These are phyloP conservation scores for Juncus inflexus DNA, from an alignment of 176 grass and related monocot species.

Conservation along the genomic window DNA sequence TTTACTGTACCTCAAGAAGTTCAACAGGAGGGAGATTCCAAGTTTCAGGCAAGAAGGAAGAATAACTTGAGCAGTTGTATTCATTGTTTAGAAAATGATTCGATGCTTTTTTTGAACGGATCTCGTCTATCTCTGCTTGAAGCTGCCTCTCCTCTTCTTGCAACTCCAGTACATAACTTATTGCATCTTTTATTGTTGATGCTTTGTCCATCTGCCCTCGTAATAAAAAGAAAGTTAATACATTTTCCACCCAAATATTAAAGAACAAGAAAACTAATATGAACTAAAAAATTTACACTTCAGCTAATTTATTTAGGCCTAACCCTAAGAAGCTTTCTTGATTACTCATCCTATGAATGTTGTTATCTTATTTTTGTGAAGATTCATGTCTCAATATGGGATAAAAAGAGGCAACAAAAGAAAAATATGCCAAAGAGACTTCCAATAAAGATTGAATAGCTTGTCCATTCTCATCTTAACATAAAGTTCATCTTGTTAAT, in stretches of 20 bases:
- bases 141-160: conserved; percentile 40
- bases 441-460: too few species aligned
- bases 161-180: conserved; percentile 52
- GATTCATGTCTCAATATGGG: not conserved
- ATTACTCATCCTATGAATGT: not conserved
- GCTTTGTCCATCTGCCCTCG: conserved; percentile 62
- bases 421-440: not conserved
- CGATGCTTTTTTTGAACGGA: conserved; percentile 13
- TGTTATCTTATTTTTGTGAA: not conserved
- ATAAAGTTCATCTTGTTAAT: too few species aligned
- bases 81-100: not conserved
- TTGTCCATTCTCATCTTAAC: too few species aligned
- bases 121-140: conserved; percentile 34
- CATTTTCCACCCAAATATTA: too few species aligned
- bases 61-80: not conserved
- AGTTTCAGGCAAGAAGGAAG: not conserved
- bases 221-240: not conserved
- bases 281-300: not conserved
- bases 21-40: conserved; percentile 29
- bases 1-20: conserved; percentile 28
- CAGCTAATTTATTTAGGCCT: not conserved
- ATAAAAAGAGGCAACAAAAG: not conserved
- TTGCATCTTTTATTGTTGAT: conserved; percentile 58
- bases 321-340: not conserved
- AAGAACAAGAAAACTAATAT: not conserved